These are phyloP conservation scores for Penicillium sp. DNA, from an alignment of 2,329 filamentous ascomycete genomes.

Conservation along the genomic window DNA sequence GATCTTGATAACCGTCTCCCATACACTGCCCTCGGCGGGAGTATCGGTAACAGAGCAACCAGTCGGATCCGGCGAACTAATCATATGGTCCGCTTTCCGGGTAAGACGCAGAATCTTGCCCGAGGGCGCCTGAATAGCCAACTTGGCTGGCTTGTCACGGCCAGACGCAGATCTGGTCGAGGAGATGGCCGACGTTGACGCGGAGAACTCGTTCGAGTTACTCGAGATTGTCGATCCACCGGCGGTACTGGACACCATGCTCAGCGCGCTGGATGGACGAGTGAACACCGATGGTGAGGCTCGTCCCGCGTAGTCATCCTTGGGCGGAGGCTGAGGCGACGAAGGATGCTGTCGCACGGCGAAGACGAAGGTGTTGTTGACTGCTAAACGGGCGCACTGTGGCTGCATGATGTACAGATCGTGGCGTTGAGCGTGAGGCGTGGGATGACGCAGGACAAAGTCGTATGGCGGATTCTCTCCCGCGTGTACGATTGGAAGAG, in stretches of 20 bases:
- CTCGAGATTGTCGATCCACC: constrained; percentile 54
- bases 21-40: constrained; percentile 56
- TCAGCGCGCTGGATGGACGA: constrained; percentile 61
- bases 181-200: constrained; percentile 57
- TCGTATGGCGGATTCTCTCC: constrained; percentile 94
- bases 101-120: constrained; percentile 83
- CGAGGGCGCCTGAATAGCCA: constrained; percentile 90
- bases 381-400: constrained; percentile 81
- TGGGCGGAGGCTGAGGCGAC: constrained; percentile 48
- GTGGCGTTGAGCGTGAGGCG: constrained; percentile 94
- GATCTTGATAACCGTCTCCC: constrained; percentile 69
- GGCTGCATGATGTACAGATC: constrained; percentile 97
- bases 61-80: constrained; percentile 32
- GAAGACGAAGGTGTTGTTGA: constrained; percentile 99
- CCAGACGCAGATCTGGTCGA: constrained; percentile 36
- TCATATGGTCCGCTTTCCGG: constrained; percentile 50
- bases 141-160: constrained; percentile 80
- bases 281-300: constrained; percentile 54
- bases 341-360: constrained; percentile 90
- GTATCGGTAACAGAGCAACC: constrained; percentile 41
- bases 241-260: constrained; percentile 59
- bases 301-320: constrained; percentile 43
- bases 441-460: constrained; percentile 90
- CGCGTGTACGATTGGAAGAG: constrained; percentile 84
- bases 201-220: constrained; percentile 44